A percentile compares a stretch with the other conserved stretches of the same genome.
phyloP scores from a whole-genome alignment of 768 basidiomycete species.

The Termitomyces titanicus region DNA sequence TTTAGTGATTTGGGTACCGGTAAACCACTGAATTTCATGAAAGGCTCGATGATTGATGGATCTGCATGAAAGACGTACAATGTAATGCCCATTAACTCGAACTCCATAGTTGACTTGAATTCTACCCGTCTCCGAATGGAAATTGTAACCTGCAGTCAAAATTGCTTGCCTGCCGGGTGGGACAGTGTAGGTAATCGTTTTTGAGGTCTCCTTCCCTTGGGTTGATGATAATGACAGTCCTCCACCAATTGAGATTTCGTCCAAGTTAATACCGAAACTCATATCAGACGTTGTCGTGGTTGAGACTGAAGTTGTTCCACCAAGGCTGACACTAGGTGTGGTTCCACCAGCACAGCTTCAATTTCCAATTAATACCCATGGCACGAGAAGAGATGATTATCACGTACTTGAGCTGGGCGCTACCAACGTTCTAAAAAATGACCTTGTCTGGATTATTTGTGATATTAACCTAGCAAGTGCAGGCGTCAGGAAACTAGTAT shows the following conservation, averaged over 20 bases:
- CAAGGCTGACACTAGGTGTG: constrained; percentile 6
- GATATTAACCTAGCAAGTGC: constrained; percentile 4
- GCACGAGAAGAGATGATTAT: neutral
- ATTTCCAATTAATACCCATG: neutral
- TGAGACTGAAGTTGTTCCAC: constrained; percentile 6
- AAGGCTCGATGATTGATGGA: neutral
- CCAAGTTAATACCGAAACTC: constrained; percentile 9
- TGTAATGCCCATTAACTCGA: constrained; percentile 9
- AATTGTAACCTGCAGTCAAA: constrained; percentile 6
- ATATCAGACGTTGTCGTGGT: constrained; percentile 3
- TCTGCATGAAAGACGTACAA: neutral
- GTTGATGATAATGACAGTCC: constrained; percentile 5
- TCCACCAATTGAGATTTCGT: constrained; percentile 8
- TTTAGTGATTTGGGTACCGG: constrained; percentile 5
- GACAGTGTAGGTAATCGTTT: constrained; percentile 4
- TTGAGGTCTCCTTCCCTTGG: neutral
- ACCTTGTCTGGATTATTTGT: constrained; percentile 10
- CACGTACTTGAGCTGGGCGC: constrained; percentile 11
- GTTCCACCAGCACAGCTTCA: constrained; percentile 12
- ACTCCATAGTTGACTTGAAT: constrained; percentile 12
- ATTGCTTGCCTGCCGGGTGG: constrained; percentile 12
- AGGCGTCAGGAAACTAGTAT: neutral
- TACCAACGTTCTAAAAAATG: constrained; percentile 8
- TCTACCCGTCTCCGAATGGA: constrained; percentile 11
- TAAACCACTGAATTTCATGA: constrained; percentile 7